Conservation (phyloP, 192 early-diverging fungal species). For the Umbelopsis vinacea region DNA sequence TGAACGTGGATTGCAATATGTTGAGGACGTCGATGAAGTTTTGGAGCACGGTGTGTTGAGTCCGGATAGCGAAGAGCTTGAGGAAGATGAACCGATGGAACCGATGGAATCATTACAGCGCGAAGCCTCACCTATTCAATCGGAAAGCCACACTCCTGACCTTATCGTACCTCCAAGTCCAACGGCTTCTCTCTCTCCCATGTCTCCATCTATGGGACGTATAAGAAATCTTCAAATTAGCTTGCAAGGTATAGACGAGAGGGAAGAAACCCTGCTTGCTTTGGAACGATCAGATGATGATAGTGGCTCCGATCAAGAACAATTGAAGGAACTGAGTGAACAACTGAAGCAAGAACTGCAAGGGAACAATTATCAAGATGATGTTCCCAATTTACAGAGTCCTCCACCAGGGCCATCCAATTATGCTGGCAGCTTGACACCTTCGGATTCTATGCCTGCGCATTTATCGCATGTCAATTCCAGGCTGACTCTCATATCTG, state of each 20-base stretch:
- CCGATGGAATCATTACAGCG: background rate
- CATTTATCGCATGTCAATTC: slow-evolving; percentile 20
- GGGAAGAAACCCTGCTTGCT: background rate
- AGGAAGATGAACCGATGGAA: slow-evolving; percentile 20
- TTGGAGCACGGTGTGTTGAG: slow-evolving; percentile 26
- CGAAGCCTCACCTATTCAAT: background rate
- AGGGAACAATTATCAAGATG: background rate
- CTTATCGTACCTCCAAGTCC: background rate
- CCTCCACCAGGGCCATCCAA: background rate
- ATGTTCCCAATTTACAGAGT: background rate
- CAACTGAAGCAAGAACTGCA: slow-evolving; percentile 10
- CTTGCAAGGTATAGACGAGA: slow-evolving; percentile 10
- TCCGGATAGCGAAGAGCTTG: slow-evolving; percentile 32
- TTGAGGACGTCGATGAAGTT: slow-evolving; percentile 43
- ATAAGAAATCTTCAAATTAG: background rate
- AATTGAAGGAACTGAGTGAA: background rate
- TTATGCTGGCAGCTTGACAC: background rate
- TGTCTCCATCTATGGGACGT: background rate
- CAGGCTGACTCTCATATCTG: slow-evolving; percentile 46
- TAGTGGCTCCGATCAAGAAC: slow-evolving; percentile 32
- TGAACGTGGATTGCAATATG: slow-evolving; percentile 58
- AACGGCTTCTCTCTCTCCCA: background rate
- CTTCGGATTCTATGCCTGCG: background rate
- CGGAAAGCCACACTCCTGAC: background rate
- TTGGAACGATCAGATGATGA: slow-evolving; percentile 27